phyloP scores from a whole-genome alignment of 2,329 filamentous ascomycete genomes.

The Phialophora verrucosa region DNA sequence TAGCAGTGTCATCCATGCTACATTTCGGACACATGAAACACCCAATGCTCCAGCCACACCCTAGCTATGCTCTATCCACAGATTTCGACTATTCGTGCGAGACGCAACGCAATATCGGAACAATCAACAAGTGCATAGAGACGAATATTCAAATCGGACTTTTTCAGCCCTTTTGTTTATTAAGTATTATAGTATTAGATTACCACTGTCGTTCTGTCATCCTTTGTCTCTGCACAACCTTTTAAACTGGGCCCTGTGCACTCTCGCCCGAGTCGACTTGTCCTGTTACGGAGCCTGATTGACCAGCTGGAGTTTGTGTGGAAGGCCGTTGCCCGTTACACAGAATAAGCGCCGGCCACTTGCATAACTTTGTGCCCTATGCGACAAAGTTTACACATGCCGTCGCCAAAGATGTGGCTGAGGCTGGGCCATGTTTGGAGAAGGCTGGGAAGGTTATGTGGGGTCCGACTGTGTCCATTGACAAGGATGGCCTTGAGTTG shows the following conservation, averaged over 20 bases:
- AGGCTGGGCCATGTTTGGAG: conserved; percentile 3
- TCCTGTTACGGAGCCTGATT: not conserved
- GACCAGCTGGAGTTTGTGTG: not conserved
- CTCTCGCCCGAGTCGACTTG: not conserved
- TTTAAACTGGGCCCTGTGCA: not conserved
- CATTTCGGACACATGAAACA: conserved; percentile 7
- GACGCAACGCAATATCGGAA: not conserved
- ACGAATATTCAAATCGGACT: not conserved
- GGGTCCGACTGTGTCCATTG: not conserved
- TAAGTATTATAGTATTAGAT: conserved; percentile 30
- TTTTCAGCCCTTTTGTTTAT: conserved; percentile 10
- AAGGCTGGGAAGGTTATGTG: not conserved
- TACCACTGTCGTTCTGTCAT: conserved; percentile 14
- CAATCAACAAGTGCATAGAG: not conserved
- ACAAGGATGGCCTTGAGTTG: not conserved
- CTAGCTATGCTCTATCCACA: not conserved
- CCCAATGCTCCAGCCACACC: not conserved
- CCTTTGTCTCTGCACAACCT: not conserved
- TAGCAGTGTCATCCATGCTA: conserved; percentile 1
- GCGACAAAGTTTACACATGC: not conserved
- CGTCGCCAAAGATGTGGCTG: not conserved
- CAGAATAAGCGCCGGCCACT: conserved; percentile 2
- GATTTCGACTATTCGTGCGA: not conserved
- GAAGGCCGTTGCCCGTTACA: not conserved
- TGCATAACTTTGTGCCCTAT: not conserved